phyloP scores from a whole-genome alignment of 768 basidiomycete genomes.

The Pseudohyphozyma bogoriensis region DNA sequence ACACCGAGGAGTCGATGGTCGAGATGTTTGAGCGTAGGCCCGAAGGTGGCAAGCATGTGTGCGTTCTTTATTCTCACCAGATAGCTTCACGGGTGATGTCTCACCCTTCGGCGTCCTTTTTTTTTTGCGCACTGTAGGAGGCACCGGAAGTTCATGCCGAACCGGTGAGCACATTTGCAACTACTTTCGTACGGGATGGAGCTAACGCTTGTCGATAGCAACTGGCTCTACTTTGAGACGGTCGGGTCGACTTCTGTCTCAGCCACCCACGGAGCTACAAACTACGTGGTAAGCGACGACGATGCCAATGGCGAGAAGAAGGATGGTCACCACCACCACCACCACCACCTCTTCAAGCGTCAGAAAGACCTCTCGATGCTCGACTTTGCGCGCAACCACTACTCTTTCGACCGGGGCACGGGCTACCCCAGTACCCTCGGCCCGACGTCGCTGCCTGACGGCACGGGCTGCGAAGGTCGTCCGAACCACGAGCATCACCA shows the following conservation, averaged over 20 bases:
- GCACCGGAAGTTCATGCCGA: background rate
- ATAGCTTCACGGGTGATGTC: background rate
- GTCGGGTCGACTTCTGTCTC: too few relatives aligned
- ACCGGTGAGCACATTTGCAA: too few relatives aligned
- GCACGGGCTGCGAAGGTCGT: constrained; percentile 5
- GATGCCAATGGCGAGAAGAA: too few relatives aligned
- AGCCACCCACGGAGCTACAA: constrained; percentile 16
- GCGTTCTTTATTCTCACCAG: constrained; percentile 9
- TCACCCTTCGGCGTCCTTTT: constrained; percentile 9
- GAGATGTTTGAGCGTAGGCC: constrained; percentile 24
- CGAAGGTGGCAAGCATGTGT: constrained; percentile 6
- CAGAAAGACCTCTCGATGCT: background rate
- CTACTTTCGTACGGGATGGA: too few relatives aligned
- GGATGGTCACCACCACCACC: too few relatives aligned
- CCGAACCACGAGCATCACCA: constrained; percentile 14
- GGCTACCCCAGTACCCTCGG: constrained; percentile 21
- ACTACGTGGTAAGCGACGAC: too few relatives aligned
- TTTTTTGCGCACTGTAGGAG: constrained; percentile 16
- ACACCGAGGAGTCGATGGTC: constrained; percentile 86
- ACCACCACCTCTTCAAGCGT: too few relatives aligned
- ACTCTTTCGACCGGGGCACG: constrained; percentile 13
- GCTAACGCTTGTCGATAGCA: too few relatives aligned
- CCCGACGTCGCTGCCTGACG: constrained; percentile 7
- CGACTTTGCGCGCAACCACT: constrained; percentile 5
- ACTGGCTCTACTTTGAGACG: too few relatives aligned